phyloP scores from a whole-genome alignment of 495 filamentous ascomycete species.

The Hypoxylon subgilvum region DNA sequence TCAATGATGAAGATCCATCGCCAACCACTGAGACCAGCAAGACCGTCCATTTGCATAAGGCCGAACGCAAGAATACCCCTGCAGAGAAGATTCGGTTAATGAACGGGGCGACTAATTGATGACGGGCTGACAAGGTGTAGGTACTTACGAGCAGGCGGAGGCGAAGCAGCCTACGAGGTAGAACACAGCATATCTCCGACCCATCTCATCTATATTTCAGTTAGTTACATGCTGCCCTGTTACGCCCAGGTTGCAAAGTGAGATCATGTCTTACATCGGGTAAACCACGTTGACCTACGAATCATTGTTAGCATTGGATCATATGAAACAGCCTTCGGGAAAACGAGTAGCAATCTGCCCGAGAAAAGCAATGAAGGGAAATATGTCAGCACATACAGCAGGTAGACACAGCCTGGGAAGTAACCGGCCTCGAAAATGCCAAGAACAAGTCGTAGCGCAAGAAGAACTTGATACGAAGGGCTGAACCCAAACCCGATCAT shows the following conservation, averaged over 20 bases:
- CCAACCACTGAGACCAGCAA: constrained; percentile 60
- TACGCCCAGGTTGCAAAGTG: neutral
- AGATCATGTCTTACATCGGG: constrained; percentile 47
- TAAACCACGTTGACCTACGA: constrained; percentile 61
- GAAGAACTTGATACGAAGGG: constrained; percentile 53
- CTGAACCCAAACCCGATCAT: constrained; percentile 67
- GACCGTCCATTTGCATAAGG: constrained; percentile 60
- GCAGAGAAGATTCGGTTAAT: constrained; percentile 62
- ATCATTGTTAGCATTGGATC: neutral
- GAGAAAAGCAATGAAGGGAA: too few relatives aligned
- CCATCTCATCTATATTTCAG: constrained; percentile 54
- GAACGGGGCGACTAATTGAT: constrained; percentile 41
- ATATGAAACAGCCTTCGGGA: neutral
- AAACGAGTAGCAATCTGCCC: neutral
- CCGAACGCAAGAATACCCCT: constrained; percentile 67
- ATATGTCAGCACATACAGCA: constrained; percentile 49
- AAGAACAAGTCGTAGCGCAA: constrained; percentile 61
- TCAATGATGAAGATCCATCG: constrained; percentile 67
- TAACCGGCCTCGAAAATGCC: constrained; percentile 67
- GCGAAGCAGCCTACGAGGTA: constrained; percentile 68
- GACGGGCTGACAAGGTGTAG: constrained; percentile 22
- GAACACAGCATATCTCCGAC: constrained; percentile 65
- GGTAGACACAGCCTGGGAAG: constrained; percentile 65
- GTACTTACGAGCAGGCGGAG: constrained; percentile 57
- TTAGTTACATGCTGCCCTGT: neutral